Conservation (phyloP, 495 filamentous ascomycete genomes). For the Niebla homalea region DNA sequence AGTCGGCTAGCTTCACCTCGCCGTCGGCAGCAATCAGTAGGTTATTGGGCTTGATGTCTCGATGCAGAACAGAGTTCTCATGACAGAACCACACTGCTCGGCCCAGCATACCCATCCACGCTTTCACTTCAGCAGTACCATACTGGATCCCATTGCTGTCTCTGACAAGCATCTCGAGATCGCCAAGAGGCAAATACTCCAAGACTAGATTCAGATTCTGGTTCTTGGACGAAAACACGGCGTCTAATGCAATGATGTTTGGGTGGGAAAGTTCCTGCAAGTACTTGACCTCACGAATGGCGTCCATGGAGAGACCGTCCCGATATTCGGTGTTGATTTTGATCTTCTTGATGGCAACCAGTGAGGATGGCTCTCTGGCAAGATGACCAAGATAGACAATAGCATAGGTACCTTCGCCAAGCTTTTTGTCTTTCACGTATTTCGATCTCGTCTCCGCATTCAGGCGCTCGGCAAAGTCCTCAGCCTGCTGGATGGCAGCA, state of each 20-base stretch:
- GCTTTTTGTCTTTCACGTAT: constrained; percentile 82
- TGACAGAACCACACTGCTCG: constrained; percentile 95
- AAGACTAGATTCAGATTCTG: constrained; percentile 89
- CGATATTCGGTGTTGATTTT: constrained; percentile 74
- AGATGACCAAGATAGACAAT: constrained; percentile 82
- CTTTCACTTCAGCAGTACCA: constrained; percentile 77
- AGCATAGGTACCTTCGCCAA: constrained; percentile 95
- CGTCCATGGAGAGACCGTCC: constrained; percentile 86
- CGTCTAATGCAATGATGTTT: constrained; percentile 82
- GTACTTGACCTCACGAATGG: constrained; percentile 87
- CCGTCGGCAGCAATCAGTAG: constrained; percentile 85
- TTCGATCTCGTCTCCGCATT: constrained; percentile 77
- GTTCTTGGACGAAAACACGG: constrained; percentile 86
- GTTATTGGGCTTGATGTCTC: constrained; percentile 99
- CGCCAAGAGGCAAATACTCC: constrained; percentile 80
- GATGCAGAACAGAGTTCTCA: constrained; percentile 83
- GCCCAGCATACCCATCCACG: constrained; percentile 96
- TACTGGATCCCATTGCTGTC: constrained; percentile 62
- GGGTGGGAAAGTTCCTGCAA: constrained; percentile 91
- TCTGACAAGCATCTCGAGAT: constrained; percentile 86
- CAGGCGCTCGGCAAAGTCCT: constrained; percentile 69
- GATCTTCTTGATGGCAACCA: constrained; percentile 97
- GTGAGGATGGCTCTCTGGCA: constrained; percentile 47
- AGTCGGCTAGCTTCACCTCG: constrained; percentile 92
- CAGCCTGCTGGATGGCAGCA: constrained; percentile 18